Evolutionary conservation across 257 asterid species (phyloP).

Genomic region (Solanum boliviense): DNA sequence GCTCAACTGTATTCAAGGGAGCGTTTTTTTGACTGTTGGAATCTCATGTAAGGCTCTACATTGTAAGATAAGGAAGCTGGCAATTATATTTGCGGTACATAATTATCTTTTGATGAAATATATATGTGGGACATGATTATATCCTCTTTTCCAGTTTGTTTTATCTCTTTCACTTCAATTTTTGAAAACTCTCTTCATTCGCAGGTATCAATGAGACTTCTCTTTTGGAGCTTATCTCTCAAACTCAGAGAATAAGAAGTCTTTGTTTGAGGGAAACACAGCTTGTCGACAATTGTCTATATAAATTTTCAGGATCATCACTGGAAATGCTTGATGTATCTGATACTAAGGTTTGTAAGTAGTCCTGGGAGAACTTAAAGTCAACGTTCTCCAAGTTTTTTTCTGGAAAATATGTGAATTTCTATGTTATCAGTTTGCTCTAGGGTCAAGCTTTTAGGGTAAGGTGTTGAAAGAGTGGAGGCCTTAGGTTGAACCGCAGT

Average conservation of each 20-base stretch:
- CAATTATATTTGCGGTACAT: not conserved
- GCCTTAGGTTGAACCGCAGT: not conserved
- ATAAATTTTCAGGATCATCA: conserved; percentile 45
- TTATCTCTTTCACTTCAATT: not conserved
- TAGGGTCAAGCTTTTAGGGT: not conserved
- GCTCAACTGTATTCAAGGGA: not conserved
- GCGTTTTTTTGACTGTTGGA: not conserved
- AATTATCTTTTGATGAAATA: not conserved
- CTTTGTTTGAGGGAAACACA: conserved; percentile 61
- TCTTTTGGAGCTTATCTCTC: conserved; percentile 52
- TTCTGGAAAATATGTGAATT: not conserved
- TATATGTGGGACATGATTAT: not conserved
- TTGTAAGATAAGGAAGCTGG: not conserved
- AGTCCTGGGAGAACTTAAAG: not conserved
- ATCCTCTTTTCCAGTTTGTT: not conserved
- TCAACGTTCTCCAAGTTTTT: not conserved
- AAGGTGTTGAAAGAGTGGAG: not conserved
- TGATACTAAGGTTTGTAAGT: conserved; percentile 49
- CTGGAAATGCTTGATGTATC: conserved; percentile 84
- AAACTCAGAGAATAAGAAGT: conserved; percentile 39
- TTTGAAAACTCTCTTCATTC: not conserved
- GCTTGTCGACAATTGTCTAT: conserved; percentile 45
- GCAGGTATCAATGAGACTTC: conserved; percentile 43
- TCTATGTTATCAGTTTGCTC: not conserved
- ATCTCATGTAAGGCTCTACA: not conserved